Evolutionary conservation across 2,329 filamentous ascomycete species (phyloP).

Genomic region (Penicillium carneum): DNA sequence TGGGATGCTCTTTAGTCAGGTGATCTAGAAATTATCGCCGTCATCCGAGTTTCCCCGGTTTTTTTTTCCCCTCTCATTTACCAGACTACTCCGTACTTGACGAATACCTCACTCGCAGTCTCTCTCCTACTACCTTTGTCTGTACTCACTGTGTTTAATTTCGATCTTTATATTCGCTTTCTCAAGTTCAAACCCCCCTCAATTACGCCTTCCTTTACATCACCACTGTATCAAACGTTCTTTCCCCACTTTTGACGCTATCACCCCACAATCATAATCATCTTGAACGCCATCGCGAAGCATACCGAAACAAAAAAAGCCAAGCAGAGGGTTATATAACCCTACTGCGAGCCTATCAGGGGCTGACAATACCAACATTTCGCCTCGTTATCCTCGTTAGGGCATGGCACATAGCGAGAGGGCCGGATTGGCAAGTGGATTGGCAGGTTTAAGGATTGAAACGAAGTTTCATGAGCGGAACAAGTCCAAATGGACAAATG

Average conservation of each 20-base stretch:
- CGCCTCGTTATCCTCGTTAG: constrained; percentile 35
- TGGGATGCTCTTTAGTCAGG: constrained; percentile 18
- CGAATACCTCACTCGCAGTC: constrained; percentile 29
- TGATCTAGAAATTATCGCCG: constrained; percentile 13
- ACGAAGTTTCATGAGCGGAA: constrained; percentile 45
- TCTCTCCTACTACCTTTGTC: constrained; percentile 11
- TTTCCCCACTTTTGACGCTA: constrained; percentile 31
- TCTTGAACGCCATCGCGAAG: constrained; percentile 16
- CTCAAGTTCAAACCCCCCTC: background rate
- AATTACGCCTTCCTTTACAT: background rate
- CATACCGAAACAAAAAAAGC: constrained; percentile 20
- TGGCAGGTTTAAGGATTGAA: constrained; percentile 50
- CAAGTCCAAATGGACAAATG: constrained; percentile 37
- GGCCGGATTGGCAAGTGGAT: constrained; percentile 34
- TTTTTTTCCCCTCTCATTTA: constrained; percentile 16
- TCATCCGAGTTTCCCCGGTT: constrained; percentile 26
- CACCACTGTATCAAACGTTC: constrained; percentile 5
- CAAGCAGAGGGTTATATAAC: constrained; percentile 33
- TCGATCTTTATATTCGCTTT: background rate
- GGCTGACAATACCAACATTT: constrained; percentile 27
- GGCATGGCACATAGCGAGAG: constrained; percentile 51
- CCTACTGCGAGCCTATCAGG: constrained; percentile 29
- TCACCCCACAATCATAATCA: constrained; percentile 36
- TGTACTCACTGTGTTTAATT: constrained; percentile 11
- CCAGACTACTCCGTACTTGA: constrained; percentile 13